phyloP scores from a whole-genome alignment of 202 grass and related monocot species.

The Sporobolus alterniflorus region DNA sequence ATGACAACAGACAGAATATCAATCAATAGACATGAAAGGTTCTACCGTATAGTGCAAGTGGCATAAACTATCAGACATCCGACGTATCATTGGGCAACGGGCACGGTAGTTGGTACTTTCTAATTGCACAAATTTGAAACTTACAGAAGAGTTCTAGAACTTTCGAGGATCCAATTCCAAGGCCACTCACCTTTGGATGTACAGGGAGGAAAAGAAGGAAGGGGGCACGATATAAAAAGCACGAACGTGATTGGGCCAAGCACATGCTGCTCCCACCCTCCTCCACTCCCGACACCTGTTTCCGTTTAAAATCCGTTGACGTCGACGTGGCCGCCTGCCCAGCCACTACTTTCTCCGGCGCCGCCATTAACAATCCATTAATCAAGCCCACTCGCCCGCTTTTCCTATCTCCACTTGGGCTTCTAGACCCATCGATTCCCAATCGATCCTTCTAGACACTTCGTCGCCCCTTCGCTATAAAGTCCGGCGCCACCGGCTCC shows the following conservation, averaged over 20 bases:
- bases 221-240: constrained; percentile 29
- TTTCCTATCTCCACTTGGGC: constrained; percentile 33
- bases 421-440: constrained; percentile 32
- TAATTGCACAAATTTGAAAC: not conserved
- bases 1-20: no score
- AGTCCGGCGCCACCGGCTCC: not conserved
- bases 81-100: not conserved
- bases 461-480: constrained; percentile 21
- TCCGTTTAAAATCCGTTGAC: constrained; percentile 21
- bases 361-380: constrained; percentile 35
- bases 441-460: constrained; percentile 53
- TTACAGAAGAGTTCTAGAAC: constrained; percentile 3
- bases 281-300: constrained; percentile 45
- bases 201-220: not conserved
- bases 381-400: not conserved
- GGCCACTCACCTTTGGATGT: not conserved
- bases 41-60: not conserved
- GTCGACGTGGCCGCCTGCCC: constrained; percentile 41
- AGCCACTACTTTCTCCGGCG: constrained; percentile 14
- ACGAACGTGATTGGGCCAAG: not conserved
- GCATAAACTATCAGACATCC: not conserved
- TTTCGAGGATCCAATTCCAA: constrained; percentile 30
- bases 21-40: no score
- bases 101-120: not conserved
- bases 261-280: no score